Evolutionary conservation across 2,329 filamentous ascomycete species (phyloP).

Genomic region (Phoma herbarum): DNA sequence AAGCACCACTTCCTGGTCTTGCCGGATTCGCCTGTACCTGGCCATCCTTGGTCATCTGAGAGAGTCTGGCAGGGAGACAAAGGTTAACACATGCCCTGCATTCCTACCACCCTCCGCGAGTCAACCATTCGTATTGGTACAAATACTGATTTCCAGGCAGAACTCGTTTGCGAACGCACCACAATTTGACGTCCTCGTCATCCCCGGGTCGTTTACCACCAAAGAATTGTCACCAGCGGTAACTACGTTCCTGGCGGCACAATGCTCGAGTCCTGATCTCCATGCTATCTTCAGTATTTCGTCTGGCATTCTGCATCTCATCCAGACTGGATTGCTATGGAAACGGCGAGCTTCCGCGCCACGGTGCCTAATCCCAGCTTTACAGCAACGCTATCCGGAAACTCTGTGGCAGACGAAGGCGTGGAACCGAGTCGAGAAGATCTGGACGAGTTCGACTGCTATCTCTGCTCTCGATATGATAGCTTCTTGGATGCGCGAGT

Average conservation of each 20-base stretch:
- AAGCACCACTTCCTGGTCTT: conserved; percentile 42
- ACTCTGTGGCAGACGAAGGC: conserved; percentile 41
- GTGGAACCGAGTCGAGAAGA: conserved; percentile 43
- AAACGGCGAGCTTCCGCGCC: conserved; percentile 42
- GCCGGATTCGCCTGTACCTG: conserved; percentile 47
- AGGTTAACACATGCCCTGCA: conserved; percentile 45
- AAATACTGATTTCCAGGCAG: conserved; percentile 35
- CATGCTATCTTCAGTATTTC: conserved; percentile 45
- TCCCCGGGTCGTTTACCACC: conserved; percentile 44
- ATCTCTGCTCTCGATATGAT: conserved; percentile 47
- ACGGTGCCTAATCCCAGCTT: conserved; percentile 32
- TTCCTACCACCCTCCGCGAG: conserved; percentile 17
- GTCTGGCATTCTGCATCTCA: conserved; percentile 43
- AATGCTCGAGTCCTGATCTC: conserved; percentile 36
- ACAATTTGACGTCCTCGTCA: conserved; percentile 48
- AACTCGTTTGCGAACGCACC: conserved; percentile 48
- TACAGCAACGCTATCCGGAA: conserved; percentile 41
- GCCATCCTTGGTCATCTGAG: conserved; percentile 39
- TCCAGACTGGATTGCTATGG: conserved; percentile 40
- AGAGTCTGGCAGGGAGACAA: conserved; percentile 50
- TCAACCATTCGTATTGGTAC: neutral
- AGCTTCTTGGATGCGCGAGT: conserved; percentile 47
- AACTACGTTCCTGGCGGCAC: conserved; percentile 38
- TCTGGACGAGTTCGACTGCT: conserved; percentile 48
- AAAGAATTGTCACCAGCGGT: conserved; percentile 34